A percentile compares a stretch with the other conserved stretches of the same genome.
phyloP scores from a whole-genome alignment of 2,329 filamentous ascomycete species.

The Alternaria panax region DNA sequence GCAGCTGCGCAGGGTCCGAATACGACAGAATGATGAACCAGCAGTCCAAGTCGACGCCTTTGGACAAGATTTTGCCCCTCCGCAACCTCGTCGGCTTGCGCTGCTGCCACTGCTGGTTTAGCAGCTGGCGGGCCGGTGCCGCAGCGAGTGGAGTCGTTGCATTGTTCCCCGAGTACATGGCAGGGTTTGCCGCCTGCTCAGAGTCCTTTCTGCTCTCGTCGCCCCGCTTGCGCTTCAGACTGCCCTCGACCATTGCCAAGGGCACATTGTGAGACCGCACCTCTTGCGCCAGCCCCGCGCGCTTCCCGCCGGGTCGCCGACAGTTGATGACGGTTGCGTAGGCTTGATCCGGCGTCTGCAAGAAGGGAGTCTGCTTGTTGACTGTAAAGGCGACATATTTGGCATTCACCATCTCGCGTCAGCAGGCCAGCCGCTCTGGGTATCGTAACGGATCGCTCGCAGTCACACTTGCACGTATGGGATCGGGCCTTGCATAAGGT shows the following conservation, averaged over 20 bases:
- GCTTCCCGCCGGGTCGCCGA: constrained; percentile 40
- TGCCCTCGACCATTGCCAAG: constrained; percentile 37
- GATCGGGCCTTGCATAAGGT: constrained; percentile 22
- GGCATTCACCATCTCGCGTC: constrained; percentile 49
- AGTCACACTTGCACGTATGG: constrained; percentile 20
- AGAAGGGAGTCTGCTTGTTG: constrained; percentile 45
- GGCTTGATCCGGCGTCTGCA: constrained; percentile 37
- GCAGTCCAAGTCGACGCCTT: constrained; percentile 42
- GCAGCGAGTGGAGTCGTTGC: constrained; percentile 15
- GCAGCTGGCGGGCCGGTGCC: constrained; percentile 19
- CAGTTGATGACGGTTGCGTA: constrained; percentile 48
- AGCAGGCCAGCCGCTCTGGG: constrained; percentile 44
- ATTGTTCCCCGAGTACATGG: constrained; percentile 8
- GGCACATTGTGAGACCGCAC: constrained; percentile 42
- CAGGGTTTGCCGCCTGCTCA: constrained; percentile 8
- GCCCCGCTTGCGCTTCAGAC: constrained; percentile 38
- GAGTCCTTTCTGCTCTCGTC: constrained; percentile 16
- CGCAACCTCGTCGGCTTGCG: constrained; percentile 40
- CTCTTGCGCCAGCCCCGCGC: constrained; percentile 31
- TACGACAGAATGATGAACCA: constrained; percentile 49
- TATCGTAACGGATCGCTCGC: constrained; percentile 25
- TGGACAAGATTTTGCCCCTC: constrained; percentile 35
- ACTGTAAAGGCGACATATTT: constrained; percentile 50
- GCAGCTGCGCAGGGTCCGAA: constrained; percentile 44
- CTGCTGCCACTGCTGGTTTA: constrained; percentile 31